phyloP scores from a whole-genome alignment of 129 eudicot genomes.

The Centaurea solstitialis region DNA sequence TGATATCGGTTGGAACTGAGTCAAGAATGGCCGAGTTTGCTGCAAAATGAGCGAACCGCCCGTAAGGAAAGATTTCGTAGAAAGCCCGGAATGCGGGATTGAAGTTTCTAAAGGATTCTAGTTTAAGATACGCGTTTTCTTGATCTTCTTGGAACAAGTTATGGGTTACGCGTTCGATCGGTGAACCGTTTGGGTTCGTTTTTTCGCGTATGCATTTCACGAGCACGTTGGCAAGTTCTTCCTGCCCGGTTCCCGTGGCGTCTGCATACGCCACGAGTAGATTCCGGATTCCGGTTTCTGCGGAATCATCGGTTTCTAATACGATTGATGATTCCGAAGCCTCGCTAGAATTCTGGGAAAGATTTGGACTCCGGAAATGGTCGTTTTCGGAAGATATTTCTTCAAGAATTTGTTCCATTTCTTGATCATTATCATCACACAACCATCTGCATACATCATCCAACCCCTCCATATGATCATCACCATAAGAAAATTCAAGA shows the following conservation, averaged over 20 bases:
- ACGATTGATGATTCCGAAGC: slow-evolving; percentile 5
- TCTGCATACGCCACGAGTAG: slow-evolving; percentile 59
- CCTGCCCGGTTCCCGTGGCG: slow-evolving; percentile 41
- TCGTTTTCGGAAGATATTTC: background rate
- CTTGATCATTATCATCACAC: slow-evolving; percentile 23
- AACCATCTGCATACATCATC: slow-evolving; percentile 41
- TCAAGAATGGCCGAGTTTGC: slow-evolving; percentile 56
- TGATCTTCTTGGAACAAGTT: slow-evolving; percentile 45
- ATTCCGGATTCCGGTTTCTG: slow-evolving; percentile 39
- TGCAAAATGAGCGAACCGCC: slow-evolving; percentile 53
- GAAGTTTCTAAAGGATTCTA: slow-evolving; percentile 49
- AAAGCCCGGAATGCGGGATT: slow-evolving; percentile 48
- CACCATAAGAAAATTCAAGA: slow-evolving; percentile 19
- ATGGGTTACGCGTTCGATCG: slow-evolving; percentile 43
- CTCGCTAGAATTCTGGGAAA: slow-evolving; percentile 24
- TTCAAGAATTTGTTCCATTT: background rate
- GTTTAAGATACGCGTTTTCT: slow-evolving; percentile 38
- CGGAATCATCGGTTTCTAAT: slow-evolving; percentile 10
- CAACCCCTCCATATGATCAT: background rate
- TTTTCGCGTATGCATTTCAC: slow-evolving; percentile 35
- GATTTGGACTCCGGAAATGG: background rate
- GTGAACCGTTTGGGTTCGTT: slow-evolving; percentile 40
- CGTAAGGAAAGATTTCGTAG: slow-evolving; percentile 52
- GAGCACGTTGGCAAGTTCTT: slow-evolving; percentile 47
- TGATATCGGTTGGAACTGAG: slow-evolving; percentile 46